A percentile compares a stretch with the other conserved stretches of the same genome.
Conservation (phyloP, 352 stramenopile species). For the Globisporangium okanoganense region DNA sequence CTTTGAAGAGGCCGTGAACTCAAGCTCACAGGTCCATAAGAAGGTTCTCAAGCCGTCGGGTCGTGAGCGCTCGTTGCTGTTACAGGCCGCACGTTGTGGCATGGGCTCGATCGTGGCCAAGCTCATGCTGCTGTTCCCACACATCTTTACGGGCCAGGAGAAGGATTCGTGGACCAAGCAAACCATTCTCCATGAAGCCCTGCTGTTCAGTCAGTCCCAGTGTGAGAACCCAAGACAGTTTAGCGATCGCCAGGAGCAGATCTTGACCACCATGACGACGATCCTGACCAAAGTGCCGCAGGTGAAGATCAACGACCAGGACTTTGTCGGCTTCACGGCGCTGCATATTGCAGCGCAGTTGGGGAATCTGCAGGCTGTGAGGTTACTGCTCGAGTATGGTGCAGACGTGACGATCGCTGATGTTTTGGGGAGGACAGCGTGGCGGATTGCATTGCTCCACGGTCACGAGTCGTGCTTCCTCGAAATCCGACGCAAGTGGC, state of each 20-base stretch:
- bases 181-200: conserved; percentile 43
- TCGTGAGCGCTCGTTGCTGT: conserved; percentile 37
- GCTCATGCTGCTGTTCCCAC: conserved; percentile 48
- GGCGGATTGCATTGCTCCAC: conserved; percentile 51
- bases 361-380: conserved; percentile 39
- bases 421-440: conserved; percentile 40
- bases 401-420: conserved; percentile 47
- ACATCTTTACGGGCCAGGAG: conserved; percentile 32
- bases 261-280: conserved; percentile 22
- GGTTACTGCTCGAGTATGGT: conserved; percentile 36
- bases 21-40: neutral
- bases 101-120: conserved; percentile 41
- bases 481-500: conserved; percentile 63
- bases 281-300: conserved; percentile 31
- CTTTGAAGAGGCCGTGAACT: conserved; percentile 14
- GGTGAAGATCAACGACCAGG: conserved; percentile 37
- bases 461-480: conserved; percentile 53
- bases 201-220: conserved; percentile 15
- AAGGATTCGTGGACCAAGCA: conserved; percentile 40
- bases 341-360: conserved; percentile 47
- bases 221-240: conserved; percentile 14
- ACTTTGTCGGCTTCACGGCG: conserved; percentile 54
- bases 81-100: conserved; percentile 41
- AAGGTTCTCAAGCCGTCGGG: conserved; percentile 11
- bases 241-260: conserved; percentile 13